phyloP scores from a whole-genome alignment of 2,329 filamentous ascomycete species.

The Thielaviopsis cerberus region DNA sequence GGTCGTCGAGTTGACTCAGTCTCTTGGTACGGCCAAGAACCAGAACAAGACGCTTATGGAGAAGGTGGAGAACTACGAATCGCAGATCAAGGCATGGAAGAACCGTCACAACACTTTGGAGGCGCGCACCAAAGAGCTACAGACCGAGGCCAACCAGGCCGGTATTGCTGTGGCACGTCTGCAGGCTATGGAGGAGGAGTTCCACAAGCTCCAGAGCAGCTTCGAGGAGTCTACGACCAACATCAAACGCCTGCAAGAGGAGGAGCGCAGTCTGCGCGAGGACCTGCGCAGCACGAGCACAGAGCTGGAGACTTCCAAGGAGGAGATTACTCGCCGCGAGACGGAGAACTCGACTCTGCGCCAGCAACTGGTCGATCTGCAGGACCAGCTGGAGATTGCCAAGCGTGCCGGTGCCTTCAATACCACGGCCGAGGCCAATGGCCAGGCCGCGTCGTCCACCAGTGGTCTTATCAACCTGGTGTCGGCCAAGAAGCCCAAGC shows the following conservation, averaged over 20 bases:
- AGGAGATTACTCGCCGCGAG: conserved; percentile 58
- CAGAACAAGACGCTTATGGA: conserved; percentile 80
- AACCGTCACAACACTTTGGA: conserved; percentile 80
- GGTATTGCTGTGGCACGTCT: conserved; percentile 85
- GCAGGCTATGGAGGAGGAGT: conserved; percentile 83
- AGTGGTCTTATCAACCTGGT: conserved; percentile 90
- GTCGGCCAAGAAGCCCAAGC: conserved; percentile 89
- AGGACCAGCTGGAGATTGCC: conserved; percentile 79
- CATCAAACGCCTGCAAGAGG: conserved; percentile 85
- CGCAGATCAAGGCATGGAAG: conserved; percentile 90
- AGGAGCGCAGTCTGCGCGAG: conserved; percentile 72
- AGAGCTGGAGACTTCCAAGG: conserved; percentile 63
- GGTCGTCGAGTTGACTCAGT: conserved; percentile 93
- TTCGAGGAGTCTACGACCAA: conserved; percentile 82
- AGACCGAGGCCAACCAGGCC: conserved; percentile 91
- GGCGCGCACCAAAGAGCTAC: conserved; percentile 76
- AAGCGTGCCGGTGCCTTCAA: conserved; percentile 52
- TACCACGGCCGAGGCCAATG: conserved; percentile 39
- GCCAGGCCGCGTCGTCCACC: conserved; percentile 27
- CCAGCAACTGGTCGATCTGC: conserved; percentile 74
- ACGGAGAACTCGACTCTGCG: conserved; percentile 69
- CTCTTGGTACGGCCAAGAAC: conserved; percentile 73
- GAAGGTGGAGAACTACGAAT: conserved; percentile 90
- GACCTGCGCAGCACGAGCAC: conserved; percentile 60
- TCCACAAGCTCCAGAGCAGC: conserved; percentile 72